Conservation (phyloP, 2,329 filamentous ascomycete genomes). For the Cladosporium phlei region DNA sequence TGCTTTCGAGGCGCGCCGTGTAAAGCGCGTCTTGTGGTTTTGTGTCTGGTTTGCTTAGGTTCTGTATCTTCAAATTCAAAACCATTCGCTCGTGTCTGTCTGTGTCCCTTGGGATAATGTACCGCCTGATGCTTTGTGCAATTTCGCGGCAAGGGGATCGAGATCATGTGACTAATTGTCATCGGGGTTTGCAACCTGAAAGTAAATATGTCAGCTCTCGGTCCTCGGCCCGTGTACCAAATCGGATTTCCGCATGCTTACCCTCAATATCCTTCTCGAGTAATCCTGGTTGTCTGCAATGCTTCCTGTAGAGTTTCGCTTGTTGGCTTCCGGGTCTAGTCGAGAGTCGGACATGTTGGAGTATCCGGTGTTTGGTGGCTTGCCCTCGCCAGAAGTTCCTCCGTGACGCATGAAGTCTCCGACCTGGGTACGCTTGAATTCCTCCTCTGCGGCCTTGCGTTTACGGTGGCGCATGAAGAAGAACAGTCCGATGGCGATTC, state of each 20-base stretch:
- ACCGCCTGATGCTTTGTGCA: conserved; percentile 9
- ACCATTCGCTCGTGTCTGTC: conserved; percentile 6
- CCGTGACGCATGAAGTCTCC: conserved; percentile 63
- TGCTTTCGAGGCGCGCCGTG: conserved; percentile 4
- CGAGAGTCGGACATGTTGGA: conserved; percentile 74
- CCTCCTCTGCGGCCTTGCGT: conserved; percentile 74
- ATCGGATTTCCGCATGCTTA: conserved; percentile 44
- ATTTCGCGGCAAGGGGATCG: neutral
- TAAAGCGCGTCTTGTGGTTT: neutral
- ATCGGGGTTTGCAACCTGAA: conserved; percentile 13
- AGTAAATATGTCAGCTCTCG: too few relatives aligned
- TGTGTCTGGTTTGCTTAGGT: conserved; percentile 1
- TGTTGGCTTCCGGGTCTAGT: conserved; percentile 67
- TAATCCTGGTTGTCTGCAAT: conserved; percentile 98
- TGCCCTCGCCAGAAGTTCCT: conserved; percentile 33
- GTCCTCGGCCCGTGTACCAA: too few relatives aligned
- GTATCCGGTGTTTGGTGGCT: conserved; percentile 59
- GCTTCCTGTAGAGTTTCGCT: conserved; percentile 69
- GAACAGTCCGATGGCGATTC: conserved; percentile 62
- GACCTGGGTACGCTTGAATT: conserved; percentile 73
- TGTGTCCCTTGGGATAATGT: neutral
- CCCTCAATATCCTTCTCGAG: conserved; percentile 90
- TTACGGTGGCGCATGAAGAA: conserved; percentile 72
- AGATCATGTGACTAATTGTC: conserved; percentile 1
- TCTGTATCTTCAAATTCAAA: conserved; percentile 7